Base-by-base conservation (phyloP, 345 rosid species). In the Pugionium cornutum region DNA sequence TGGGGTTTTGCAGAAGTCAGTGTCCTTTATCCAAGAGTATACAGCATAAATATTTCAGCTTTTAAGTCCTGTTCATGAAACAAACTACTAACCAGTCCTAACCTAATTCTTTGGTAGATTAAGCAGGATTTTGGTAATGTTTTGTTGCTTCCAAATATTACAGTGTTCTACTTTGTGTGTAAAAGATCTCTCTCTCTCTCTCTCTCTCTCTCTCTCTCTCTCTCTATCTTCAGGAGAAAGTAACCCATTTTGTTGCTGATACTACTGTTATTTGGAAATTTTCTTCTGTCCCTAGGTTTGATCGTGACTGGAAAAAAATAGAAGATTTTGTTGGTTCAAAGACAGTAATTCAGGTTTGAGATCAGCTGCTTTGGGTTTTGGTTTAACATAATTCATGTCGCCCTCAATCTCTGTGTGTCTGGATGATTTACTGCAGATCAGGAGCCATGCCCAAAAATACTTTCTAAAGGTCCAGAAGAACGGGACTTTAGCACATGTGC, bases 361-460 rank as follows among this genome's bases (percentile, higher is more conserved):
- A 53, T 54, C 58, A 42, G 36, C 67, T 66, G 25, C 37, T 39
- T 45, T 59, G 42, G 44, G 7, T 44, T 35, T 9, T 56, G 37
- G 46, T 48, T 40, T 56, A 4, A 36, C 41, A 26, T 9, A 31
- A 8, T 47, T 9, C 50, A 39, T 52, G 30, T 30, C 0, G 8
- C 26, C 2, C 43, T 48, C n/a, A 53, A 26, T 34, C 53, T 36
- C 45, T 4, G 3, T 64, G 44, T 63, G 18, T n/a, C 27, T 64
- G 5, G 3, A 44, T 66, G 52, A 7, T 45, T 39, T 6, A 32
- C 49, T 26, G 49, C 85, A 89, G 97, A 89, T 89, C 46, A 92
- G 97, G 57, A 87, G 97, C 58, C 97, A 89, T 72, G 97, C 95
- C 30, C 97, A 89, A 73, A 89, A 87, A 68, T 89, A 89, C 78